Evolutionary conservation across 2,329 filamentous ascomycete genomes (phyloP), one percentile per base, ranked within the genome.

Genomic region (Colletotrichum karsti): DNA sequence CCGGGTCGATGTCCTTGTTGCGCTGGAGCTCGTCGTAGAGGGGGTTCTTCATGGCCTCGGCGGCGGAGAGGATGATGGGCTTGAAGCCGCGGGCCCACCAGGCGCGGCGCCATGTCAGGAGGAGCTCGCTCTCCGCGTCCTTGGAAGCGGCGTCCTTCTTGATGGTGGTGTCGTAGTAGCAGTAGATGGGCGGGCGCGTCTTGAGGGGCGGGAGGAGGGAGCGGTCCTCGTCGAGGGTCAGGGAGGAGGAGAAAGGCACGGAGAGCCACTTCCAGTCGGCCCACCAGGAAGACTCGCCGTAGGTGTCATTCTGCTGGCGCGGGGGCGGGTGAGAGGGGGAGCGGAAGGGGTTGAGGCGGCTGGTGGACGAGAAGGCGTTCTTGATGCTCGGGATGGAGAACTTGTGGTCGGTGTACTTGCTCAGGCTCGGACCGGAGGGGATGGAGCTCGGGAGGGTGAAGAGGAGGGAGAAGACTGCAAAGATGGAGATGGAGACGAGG

Each of bases 81-180:
- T 87, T 90, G 81, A 98, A 98, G 10, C 95, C 96, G 74, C 97
- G 90, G 0, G 95, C 94, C 93, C 94, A 98, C 94, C 95, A 98
- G 3, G 95, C 95, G 50, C 94, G 88, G 68, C 95, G 88, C 96
- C 96, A 98, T 59, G 93, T 92, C 64, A 97, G 83, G 54, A 98
- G 85, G 67, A 98, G 82, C 66, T 91, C 88, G 75, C 91, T 91
- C 77, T 98, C 93, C 4, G 93, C 92, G 67, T 92, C 88, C 73
- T 88, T 88, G 56, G 88, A 86, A 18, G 87, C 87, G 54, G 87
- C 84, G 33, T 92, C 87, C 78, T 91, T 91, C 69, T 86, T 81
- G 18, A 84, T 78, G 5, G 88, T 89, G 10, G 88, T 83, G 74
- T 97, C 94, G 77, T 97, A 97, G 79, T 95, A 98, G 71, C 94